phyloP scores from a whole-genome alignment of 768 basidiomycete genomes.

The Tylopilus rubrobrunneus region DNA sequence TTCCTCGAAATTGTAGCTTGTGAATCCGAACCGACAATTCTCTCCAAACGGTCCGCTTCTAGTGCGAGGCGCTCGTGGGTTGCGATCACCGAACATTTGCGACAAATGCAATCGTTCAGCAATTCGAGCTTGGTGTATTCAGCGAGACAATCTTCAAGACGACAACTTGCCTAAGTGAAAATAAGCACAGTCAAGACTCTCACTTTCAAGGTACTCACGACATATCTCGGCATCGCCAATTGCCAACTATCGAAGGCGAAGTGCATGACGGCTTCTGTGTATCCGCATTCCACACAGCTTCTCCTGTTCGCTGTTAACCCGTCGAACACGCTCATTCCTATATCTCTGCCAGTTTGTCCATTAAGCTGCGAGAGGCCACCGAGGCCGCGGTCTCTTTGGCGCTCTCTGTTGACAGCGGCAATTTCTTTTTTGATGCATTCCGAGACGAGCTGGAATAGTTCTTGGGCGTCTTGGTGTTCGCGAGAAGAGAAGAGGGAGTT shows the following conservation, averaged over 20 bases:
- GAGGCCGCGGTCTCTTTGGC: conserved; percentile 65
- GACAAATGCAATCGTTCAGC: conserved; percentile 88
- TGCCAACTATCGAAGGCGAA: conserved; percentile 87
- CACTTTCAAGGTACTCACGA: conserved; percentile 41
- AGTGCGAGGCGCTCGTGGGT: conserved; percentile 63
- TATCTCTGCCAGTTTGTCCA: conserved; percentile 31
- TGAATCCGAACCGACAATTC: conserved; percentile 26
- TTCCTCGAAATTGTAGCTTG: conserved; percentile 68
- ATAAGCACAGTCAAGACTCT: conserved; percentile 7
- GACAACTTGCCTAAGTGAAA: conserved; percentile 51
- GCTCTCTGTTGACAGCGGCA: conserved; percentile 67
- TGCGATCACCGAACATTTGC: conserved; percentile 81
- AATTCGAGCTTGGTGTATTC: conserved; percentile 89
- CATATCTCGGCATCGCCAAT: conserved; percentile 62
- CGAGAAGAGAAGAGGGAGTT: conserved; percentile 77
- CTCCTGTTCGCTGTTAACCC: conserved; percentile 87
- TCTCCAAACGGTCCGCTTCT: conserved; percentile 58
- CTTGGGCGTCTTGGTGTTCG: conserved; percentile 98
- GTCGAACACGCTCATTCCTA: conserved; percentile 75
- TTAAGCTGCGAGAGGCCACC: conserved; percentile 44
- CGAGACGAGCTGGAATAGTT: conserved; percentile 91
- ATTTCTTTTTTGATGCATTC: conserved; percentile 87
- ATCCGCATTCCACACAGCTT: conserved; percentile 86
- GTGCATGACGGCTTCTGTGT: conserved; percentile 92
- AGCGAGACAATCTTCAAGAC: conserved; percentile 77